Conservation (phyloP, 371 early-diverging fungal genomes). For the Rhizopus delemar region DNA sequence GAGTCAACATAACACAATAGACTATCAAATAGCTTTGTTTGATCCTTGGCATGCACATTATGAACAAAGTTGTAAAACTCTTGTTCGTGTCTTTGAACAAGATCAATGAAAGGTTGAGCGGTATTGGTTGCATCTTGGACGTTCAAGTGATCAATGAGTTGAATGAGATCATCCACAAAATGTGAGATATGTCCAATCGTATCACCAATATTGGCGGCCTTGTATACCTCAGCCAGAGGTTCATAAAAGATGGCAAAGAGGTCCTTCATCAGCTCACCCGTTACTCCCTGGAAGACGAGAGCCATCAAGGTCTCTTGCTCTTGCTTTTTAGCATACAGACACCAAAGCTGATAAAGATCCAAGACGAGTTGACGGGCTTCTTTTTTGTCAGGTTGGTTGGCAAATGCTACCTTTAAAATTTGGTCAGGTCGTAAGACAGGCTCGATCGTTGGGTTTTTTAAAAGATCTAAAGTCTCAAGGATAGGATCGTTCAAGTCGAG, state of each 20-base stretch:
- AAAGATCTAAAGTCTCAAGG: slow-evolving; percentile 36
- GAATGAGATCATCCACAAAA: slow-evolving; percentile 63
- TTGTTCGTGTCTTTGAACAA: slow-evolving; percentile 58
- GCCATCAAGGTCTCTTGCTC: slow-evolving; percentile 60
- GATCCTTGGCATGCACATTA: slow-evolving; percentile 57
- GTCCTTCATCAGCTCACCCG: slow-evolving; percentile 65
- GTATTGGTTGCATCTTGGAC: slow-evolving; percentile 36
- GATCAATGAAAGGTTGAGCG: slow-evolving; percentile 45
- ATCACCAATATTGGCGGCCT: slow-evolving; percentile 66
- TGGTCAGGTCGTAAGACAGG: slow-evolving; percentile 48
- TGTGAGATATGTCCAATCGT: slow-evolving; percentile 57
- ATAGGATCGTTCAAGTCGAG: slow-evolving; percentile 13
- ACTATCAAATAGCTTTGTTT: slow-evolving; percentile 43
- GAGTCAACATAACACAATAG: slow-evolving; percentile 41
- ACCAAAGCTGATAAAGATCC: slow-evolving; percentile 50
- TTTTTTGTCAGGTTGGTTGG: slow-evolving; percentile 22
- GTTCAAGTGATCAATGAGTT: slow-evolving; percentile 53
- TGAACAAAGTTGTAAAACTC: slow-evolving; percentile 65
- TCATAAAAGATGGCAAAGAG: slow-evolving; percentile 66
- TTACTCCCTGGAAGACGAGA: slow-evolving; percentile 64
- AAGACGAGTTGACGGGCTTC: slow-evolving; percentile 37
- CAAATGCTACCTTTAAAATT: slow-evolving; percentile 38
- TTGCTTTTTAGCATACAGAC: slow-evolving; percentile 52
- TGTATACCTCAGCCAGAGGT: slow-evolving; percentile 67
- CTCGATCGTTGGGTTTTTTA: slow-evolving; percentile 45